Base-by-base conservation (phyloP, 345 rosid genomes). In the Reutealis trisperma region DNA sequence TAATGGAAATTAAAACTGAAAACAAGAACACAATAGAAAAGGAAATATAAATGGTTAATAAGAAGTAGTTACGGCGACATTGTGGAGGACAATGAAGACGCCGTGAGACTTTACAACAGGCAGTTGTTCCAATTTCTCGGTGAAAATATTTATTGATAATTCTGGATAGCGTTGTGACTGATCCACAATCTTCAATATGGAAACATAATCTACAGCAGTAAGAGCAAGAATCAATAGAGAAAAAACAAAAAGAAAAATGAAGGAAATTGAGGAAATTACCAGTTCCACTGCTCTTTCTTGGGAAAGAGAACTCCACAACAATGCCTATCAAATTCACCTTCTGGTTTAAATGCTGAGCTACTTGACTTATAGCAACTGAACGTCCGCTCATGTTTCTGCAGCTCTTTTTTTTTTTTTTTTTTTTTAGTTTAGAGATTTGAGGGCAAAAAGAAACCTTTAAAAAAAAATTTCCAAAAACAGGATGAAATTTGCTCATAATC, bases 261-360 rank as follows among this genome's bases (percentile, higher is more conserved):
- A 49, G 13, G 15, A 16, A 54, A 16, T 51, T 15, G 58, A 2
- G 15, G 5, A 15, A 54, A 54, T 54, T 72, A 78, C 77, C 77
- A 24, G 77, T 65, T 44, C 81, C 81, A 5, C 22, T 22, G n/a
- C 77, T 78, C 73, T 57, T 78, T 22, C 77, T 27, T 2, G 73
- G 68, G 42, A 78, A n/a, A 78, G 67, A 65, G 62, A 65, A 72
- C 51, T 78, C 81, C 72, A 72, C 41, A 57, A 78, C 72, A 8
- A 66, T 67, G 19, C 77, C 68, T 21, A 78, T 9, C 1, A 78
- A 47, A 42, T 73, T 67, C 13, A 72, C 73, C 37, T 57, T 73
- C 27, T 41, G 51, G 15, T 78, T 22, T 5, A 54, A 19, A 54
- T 3, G 8, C n/a, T 54, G 59, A 18, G 8, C 59, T 18, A 54